Evolutionary conservation across 2,329 filamentous ascomycete genomes (phyloP).

Genomic region (Myriangium duriaei): DNA sequence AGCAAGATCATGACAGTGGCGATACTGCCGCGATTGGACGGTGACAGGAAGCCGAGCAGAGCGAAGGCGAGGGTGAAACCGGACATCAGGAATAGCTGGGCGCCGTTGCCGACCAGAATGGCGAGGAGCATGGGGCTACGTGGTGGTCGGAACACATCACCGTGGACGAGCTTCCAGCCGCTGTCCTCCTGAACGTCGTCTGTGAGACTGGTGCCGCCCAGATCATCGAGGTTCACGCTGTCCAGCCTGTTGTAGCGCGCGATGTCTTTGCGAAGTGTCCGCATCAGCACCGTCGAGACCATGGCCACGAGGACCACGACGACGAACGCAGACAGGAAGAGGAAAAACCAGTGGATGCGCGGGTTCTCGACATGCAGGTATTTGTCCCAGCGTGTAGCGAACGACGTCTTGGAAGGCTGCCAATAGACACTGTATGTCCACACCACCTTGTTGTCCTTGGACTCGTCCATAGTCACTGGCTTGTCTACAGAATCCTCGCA

Average conservation of each 20-base stretch:
- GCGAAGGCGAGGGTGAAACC: constrained; percentile 89
- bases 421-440: constrained; percentile 93
- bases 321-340: constrained; percentile 91
- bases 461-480: constrained; percentile 53
- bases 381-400: constrained; percentile 98
- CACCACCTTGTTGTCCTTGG: constrained; percentile 50
- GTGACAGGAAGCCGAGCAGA: constrained; percentile 85
- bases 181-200: constrained; percentile 96
- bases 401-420: constrained; percentile 70
- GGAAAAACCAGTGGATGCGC: constrained; percentile 97
- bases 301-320: constrained; percentile 84
- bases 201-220: constrained; percentile 64
- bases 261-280: constrained; percentile 88
- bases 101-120: constrained; percentile 81
- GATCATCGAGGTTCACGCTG: constrained; percentile 77
- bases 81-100: constrained; percentile 95
- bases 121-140: constrained; percentile 72
- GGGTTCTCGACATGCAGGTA: constrained; percentile 95
- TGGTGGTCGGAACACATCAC: constrained; percentile 88
- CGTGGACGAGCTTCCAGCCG: constrained; percentile 96
- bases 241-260: constrained; percentile 92
- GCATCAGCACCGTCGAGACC: constrained; percentile 80
- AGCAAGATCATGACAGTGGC: constrained; percentile 87
- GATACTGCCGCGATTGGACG: constrained; percentile 86
- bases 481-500: constrained; percentile 45